Percentiles rank a stretch among this genome's conserved stretches.
phyloP scores from a whole-genome alignment of 352 stramenopile species.

The Halophytophthora polymorphica region DNA sequence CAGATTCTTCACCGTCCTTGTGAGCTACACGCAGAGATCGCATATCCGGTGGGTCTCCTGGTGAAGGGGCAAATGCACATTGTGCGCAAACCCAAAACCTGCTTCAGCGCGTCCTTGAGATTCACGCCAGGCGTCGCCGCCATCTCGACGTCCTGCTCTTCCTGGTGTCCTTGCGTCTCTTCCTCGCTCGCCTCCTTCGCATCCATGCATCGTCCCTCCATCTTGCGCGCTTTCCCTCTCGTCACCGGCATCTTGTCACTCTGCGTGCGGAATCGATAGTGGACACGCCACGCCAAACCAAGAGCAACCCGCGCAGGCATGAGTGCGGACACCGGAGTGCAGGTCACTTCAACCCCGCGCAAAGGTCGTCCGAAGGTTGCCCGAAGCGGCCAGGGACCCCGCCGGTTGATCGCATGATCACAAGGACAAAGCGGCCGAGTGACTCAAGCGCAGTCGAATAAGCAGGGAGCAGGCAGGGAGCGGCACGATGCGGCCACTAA shows the following conservation, averaged over 20 bases:
- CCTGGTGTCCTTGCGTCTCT: slow-evolving; percentile 18
- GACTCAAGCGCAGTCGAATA: no score
- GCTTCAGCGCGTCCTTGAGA: slow-evolving; percentile 29
- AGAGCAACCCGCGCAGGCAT: slow-evolving; percentile 26
- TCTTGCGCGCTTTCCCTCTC: slow-evolving; percentile 27
- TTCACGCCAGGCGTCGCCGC: slow-evolving; percentile 15
- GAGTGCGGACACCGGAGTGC: slow-evolving; percentile 8
- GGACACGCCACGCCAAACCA: no score
- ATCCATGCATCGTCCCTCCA: no score
- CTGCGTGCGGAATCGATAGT: slow-evolving; percentile 8
- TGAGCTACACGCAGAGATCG: no score
- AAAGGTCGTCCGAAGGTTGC: slow-evolving; percentile 41
- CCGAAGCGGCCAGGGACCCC: slow-evolving; percentile 16
- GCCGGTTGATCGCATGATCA: no score
- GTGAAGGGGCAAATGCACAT: neutral
- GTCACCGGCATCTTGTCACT: slow-evolving; percentile 26
- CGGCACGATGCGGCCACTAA: slow-evolving; percentile 29
- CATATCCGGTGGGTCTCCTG: no score
- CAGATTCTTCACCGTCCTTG: slow-evolving; percentile 29
- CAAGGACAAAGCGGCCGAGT: no score
- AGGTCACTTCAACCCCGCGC: slow-evolving; percentile 39
- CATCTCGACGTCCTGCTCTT: slow-evolving; percentile 7
- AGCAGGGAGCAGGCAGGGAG: no score
- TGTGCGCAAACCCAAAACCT: slow-evolving; percentile 6
- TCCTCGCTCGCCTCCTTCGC: slow-evolving; percentile 22